phyloP scores from a whole-genome alignment of 768 basidiomycete genomes.

The Trametes sanguinea region DNA sequence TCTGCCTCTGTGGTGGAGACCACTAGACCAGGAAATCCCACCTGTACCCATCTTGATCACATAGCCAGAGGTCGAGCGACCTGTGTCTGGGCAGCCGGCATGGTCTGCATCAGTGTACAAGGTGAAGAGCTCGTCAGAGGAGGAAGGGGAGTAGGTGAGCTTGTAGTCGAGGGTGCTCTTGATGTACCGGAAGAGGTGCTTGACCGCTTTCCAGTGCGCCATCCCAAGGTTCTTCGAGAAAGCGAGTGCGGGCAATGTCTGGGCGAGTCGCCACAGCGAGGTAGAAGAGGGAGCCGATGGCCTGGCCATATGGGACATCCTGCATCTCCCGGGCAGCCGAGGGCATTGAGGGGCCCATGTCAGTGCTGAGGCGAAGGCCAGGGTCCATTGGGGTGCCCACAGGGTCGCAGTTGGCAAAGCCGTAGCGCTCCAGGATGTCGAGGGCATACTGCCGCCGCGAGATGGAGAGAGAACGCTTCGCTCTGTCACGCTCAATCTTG shows the following conservation, averaged over 20 bases:
- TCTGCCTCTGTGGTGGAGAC: slow-evolving; percentile 37
- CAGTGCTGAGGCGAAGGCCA: slow-evolving; percentile 5
- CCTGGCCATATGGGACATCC: slow-evolving; percentile 20
- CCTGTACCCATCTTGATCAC: slow-evolving; percentile 38
- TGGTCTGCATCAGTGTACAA: slow-evolving; percentile 9
- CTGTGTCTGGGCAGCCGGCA: slow-evolving; percentile 14
- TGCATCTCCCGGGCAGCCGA: slow-evolving; percentile 1
- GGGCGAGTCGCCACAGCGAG: slow-evolving; percentile 35
- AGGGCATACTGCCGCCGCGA: slow-evolving; percentile 4
- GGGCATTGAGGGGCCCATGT: slow-evolving; percentile 1
- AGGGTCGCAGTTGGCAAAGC: not conserved
- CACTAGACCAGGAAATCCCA: slow-evolving; percentile 42
- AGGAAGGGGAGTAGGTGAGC: slow-evolving; percentile 19
- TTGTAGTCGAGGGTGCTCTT: slow-evolving; percentile 35
- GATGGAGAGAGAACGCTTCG: slow-evolving; percentile 7
- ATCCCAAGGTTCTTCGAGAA: slow-evolving; percentile 29
- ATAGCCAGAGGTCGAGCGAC: slow-evolving; percentile 31
- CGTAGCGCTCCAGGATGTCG: not conserved
- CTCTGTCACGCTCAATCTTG: slow-evolving; percentile 5
- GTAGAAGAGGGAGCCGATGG: slow-evolving; percentile 31
- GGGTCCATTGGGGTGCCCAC: not conserved
- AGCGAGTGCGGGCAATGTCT: slow-evolving; percentile 33
- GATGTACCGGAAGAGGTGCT: slow-evolving; percentile 39
- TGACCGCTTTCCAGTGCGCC: slow-evolving; percentile 40
- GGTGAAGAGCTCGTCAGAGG: not conserved